Base-by-base conservation (phyloP, 2,329 filamentous ascomycete species). In the Trichoderma sp. region DNA sequence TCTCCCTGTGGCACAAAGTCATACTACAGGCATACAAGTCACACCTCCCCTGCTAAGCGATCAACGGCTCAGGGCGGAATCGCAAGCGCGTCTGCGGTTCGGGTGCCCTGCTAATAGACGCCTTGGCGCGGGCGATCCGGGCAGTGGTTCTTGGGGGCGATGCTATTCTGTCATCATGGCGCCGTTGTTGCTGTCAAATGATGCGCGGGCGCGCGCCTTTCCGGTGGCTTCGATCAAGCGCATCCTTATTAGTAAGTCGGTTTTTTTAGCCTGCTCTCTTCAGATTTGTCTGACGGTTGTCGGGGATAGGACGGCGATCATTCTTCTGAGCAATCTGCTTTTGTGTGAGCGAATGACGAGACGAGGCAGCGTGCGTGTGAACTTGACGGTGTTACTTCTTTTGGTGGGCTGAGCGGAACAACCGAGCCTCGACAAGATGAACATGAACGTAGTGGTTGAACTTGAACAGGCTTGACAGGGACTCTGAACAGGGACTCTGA, bases 51-150 rank as follows among this genome's bases (percentile, higher is more conserved):
- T 39, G 14, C 34, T 12, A 5, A 39, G 12, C 12, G 34, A 39
- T 39, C 12, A 39, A 39, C 26, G 26, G 47, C 17, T 45, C 41
- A 55, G 59, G 59, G 59, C 59, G 39, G 58, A 61, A 19, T 55
- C 15, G 51, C 61, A 48, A 48, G 61, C 59, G 61, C 61, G 61
- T 30, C 52, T 63, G 52, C 39, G 43, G 21, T 24, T 24, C 21
- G 21, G 21, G 21, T 10, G 34, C n/a, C n/a, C n/a, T n/a, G n/a
- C 34, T 39, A 39, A 39, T 57, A 63, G 61, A 45, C 61, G 61
- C 61, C 30, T 63, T 50, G 51, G 44, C 61, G 61, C 61, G 61
- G 61, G 61, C 61, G 52, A 63, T 56, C 59, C 39, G n/a, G 45
- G 34, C 34, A 10, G 34, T 39, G 34, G 34, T 39, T 39, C 21